Base-by-base conservation (phyloP, 2,329 filamentous ascomycete genomes). In the Microdochium nivale region DNA sequence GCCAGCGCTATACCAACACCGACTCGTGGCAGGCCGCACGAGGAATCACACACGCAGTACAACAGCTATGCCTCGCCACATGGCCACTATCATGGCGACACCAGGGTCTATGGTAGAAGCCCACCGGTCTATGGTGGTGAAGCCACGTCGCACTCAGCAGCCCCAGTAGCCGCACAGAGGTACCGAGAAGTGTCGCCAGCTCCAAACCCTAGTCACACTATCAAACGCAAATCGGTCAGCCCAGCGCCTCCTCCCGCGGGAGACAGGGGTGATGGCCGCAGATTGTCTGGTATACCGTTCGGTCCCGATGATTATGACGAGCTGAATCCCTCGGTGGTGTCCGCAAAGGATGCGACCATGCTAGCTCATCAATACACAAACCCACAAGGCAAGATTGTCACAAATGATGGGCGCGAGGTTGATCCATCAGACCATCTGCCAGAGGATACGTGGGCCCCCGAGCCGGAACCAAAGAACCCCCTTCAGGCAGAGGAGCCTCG, bases 381-480 rank as follows among this genome's bases (percentile, higher is more conserved):
- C 50, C 69, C 75, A 1, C 76, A 79, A 49, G 84, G 81, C 9
- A 88, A 88, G 61, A 89, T 91, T 54, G 83, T 90, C 50, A 86
- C 82, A 1, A 78, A 87, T 56, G 86, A 90, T 62, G 88, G 88
- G 7, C 78, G 85, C 51, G 85, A 90, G 60, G 79, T 92, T 51
- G 88, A 92, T 61, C 88, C 88, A 1, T 89, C 86, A 0, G 88
- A 92, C 65, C 87, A 91, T 62, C 74, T 91, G 14, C 88, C 88
- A 0, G 80, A 89, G 63, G 83, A 88, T 51, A 81, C 81, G 1
- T 90, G 86, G 86, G 87, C 87, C 1, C 86, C 87, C 0, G 87
- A 90, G 60, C 87, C 87, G 0, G 84, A 88, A 58, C 76, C 78
- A 23, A 86, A 84, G 62, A 71, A 70, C n/a, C 58, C 59, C 8